phyloP scores from a whole-genome alignment of 257 asterid genomes.

The Solanum peruvianum region DNA sequence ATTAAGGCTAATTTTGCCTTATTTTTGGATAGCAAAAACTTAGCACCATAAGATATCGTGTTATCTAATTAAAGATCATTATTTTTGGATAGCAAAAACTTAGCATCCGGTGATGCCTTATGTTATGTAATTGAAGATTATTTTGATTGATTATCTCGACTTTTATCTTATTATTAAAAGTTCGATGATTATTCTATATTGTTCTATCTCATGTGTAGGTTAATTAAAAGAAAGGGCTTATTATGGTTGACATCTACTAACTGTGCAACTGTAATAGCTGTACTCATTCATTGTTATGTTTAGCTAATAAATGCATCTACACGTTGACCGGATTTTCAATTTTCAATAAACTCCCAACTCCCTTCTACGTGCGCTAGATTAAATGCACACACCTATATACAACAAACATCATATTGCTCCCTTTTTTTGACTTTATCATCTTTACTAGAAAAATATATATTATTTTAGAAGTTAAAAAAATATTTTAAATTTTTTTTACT shows the following conservation, averaged over 20 bases:
- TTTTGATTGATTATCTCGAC: background rate
- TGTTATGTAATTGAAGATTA: no score
- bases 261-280: background rate
- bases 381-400: background rate
- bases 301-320: background rate
- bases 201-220: background rate
- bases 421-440: no score
- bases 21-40: background rate
- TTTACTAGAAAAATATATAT: no score
- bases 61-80: no score
- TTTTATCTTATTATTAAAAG: no score
- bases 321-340: background rate
- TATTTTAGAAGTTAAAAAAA: no score
- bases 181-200: background rate
- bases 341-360: background rate
- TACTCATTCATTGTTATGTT: background rate
- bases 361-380: background rate
- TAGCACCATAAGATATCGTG: background rate
- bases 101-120: no score
- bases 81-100: no score
- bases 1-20: background rate
- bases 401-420: background rate
- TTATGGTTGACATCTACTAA: background rate
- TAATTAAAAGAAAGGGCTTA: background rate
- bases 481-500: background rate